Base-by-base conservation (phyloP, 352 stramenopile genomes). In the Globisporangium rhizosaccharum region DNA sequence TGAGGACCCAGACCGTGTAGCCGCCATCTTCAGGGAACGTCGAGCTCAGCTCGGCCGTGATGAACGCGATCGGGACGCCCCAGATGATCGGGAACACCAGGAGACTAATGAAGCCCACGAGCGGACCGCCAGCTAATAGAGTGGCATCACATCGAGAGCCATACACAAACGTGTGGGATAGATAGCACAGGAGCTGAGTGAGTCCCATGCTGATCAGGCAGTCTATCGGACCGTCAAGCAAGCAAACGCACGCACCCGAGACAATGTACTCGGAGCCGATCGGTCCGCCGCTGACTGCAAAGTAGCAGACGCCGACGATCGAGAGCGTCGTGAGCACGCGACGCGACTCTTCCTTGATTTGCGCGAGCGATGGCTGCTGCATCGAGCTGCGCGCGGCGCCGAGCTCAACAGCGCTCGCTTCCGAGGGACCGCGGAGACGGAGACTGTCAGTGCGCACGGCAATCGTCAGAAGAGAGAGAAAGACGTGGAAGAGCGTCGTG, bases 21-120 rank as follows among this genome's bases (percentile, higher is more conserved):
- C 77, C 89, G 37, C 76, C 73, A 30, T 82, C 72, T 54, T 97
- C 86, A 1, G 87, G 90, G 67, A 96, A 97, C 11, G 91, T 71
- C 0, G 87, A 88, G 37, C 86, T 91, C 15, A 98, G 75, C 69
- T 98, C 92, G 6, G 91, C 88, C 8, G 93, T 98, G 33, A 98
- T 87, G 54, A 96, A 77, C 25, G 87, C 88, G 65, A 98, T 94
- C 5, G 91, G 92, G 15, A 97, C 48, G 8, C 80, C 88, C 82
- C 91, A 97, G 20, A 98, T 68, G 30, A 98, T 73, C 11, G 92
- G 92, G 45, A 97, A 83, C 12, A 97, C 25, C 20, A 92, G 37
- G 57, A 97, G 85, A 20, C 92, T 85, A 9, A 97, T 68, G 37
- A 98, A 72, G 17, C 92, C 81, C 62, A 92, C 41, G 39, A 96